A percentile compares a stretch with the other conserved stretches of the same genome.
phyloP scores from a whole-genome alignment of 139 green algal genomes.

The Pleodorina starrii region DNA sequence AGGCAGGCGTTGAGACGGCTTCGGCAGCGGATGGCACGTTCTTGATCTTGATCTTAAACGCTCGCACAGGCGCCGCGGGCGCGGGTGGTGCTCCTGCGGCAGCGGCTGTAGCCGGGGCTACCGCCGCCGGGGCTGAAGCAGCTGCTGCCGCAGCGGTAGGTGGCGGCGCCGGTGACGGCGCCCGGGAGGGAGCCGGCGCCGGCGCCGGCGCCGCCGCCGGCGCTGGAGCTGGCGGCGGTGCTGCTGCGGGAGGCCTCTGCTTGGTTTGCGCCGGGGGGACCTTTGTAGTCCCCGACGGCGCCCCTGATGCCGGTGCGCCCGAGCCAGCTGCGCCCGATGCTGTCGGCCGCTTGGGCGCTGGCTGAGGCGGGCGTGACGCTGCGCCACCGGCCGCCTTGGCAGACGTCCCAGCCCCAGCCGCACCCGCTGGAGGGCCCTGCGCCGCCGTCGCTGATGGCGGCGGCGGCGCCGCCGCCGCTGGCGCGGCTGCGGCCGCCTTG shows the following conservation, averaged over 20 bases:
- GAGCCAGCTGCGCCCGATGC: background rate
- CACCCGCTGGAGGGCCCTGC: background rate
- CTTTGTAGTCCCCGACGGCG: background rate
- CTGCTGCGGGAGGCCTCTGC: background rate
- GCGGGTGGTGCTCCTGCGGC: background rate
- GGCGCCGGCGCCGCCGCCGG: background rate
- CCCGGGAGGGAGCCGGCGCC: background rate
- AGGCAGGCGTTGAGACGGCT: background rate
- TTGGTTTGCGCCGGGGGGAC: background rate
- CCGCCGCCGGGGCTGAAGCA: background rate
- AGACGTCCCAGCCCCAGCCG: background rate
- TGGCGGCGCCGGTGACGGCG: background rate
- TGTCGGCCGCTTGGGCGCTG: background rate
- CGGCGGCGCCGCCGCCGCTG: background rate
- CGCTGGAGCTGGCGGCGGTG: background rate
- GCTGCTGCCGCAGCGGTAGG: background rate
- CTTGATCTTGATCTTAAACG: conserved; percentile 13
- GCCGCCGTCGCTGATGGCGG: background rate
- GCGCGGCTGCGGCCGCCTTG: background rate
- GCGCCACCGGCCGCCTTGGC: background rate
- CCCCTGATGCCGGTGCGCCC: background rate
- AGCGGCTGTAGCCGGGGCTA: background rate
- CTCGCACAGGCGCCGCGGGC: background rate
- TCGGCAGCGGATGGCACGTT: too few relatives aligned
- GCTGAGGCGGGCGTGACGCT: background rate